phyloP scores from a whole-genome alignment of 495 filamentous ascomycete genomes.

The Pseudoneurospora amorphoporcata region DNA sequence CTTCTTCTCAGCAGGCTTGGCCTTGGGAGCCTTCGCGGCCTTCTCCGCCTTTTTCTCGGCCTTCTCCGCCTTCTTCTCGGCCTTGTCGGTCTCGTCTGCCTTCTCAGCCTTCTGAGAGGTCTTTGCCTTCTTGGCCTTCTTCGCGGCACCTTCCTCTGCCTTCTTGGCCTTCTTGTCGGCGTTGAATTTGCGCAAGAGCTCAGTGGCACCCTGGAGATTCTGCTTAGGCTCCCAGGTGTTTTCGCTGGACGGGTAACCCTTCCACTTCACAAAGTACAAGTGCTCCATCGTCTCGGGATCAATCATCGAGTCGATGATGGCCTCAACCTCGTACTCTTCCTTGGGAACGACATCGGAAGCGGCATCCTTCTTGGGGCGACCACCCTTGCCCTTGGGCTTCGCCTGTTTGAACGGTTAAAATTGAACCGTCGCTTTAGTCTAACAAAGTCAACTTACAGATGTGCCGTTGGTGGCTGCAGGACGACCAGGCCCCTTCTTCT shows the following conservation, averaged over 20 bases:
- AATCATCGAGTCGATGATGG: conserved; percentile 22
- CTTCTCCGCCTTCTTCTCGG: conserved; percentile 7
- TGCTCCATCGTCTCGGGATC: conserved; percentile 22
- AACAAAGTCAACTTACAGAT: conserved; percentile 2
- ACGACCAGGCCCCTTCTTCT: conserved; percentile 6
- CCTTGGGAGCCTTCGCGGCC: conserved; percentile 1
- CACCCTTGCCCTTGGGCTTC: conserved; percentile 10
- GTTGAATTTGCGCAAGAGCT: conserved; percentile 20
- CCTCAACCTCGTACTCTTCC: conserved; percentile 29
- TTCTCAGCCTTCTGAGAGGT: neutral
- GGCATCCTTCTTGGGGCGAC: conserved; percentile 10
- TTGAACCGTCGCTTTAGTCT: neutral
- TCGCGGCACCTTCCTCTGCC: conserved; percentile 2
- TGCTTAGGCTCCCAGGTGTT: conserved; percentile 37
- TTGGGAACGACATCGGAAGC: conserved; percentile 4
- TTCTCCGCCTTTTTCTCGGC: too few relatives aligned
- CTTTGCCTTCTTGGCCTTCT: neutral
- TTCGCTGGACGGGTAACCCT: conserved; percentile 17
- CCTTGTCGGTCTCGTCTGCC: neutral
- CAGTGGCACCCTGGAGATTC: conserved; percentile 17
- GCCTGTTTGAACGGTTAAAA: conserved; percentile 5
- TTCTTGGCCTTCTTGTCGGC: conserved; percentile 16
- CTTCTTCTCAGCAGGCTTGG: neutral
- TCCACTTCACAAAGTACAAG: conserved; percentile 35
- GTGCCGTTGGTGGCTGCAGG: conserved; percentile 10